Evolutionary conservation across 148 eudicot genomes (phyloP).

Genomic region (Rhododendron ferrugineum): DNA sequence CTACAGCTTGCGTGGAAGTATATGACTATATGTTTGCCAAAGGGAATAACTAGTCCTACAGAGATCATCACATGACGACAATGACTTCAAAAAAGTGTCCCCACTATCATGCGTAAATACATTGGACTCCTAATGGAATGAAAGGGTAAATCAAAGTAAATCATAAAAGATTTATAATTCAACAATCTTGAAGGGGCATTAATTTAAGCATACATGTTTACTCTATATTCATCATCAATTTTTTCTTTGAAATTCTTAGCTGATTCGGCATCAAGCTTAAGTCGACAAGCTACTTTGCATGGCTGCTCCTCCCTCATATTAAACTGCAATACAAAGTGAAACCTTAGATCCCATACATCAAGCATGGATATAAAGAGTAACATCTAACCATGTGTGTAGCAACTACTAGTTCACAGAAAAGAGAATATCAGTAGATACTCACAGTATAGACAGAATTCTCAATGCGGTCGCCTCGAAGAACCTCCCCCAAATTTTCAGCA

Average conservation of each 20-base stretch:
- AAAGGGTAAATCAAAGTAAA: neutral
- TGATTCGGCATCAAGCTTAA: slow-evolving; percentile 28
- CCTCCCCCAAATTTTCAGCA: slow-evolving; percentile 50
- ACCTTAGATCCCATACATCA: neutral
- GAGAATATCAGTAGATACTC: slow-evolving; percentile 12
- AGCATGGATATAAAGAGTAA: neutral
- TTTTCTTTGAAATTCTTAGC: slow-evolving; percentile 39
- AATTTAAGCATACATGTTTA: slow-evolving; percentile 30
- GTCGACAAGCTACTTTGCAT: slow-evolving; percentile 36
- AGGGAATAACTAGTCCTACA: neutral
- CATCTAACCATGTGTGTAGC: neutral
- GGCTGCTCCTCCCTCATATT: slow-evolving; percentile 42
- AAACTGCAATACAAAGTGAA: slow-evolving; percentile 21
- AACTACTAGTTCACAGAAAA: neutral
- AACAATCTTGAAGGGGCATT: neutral
- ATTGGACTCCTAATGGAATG: neutral
- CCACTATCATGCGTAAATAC: neutral
- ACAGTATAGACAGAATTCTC: slow-evolving; percentile 41
- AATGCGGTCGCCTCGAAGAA: slow-evolving; percentile 49
- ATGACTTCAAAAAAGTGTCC: neutral
- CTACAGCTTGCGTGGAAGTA: neutral
- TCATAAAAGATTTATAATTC: neutral
- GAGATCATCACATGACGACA: neutral
- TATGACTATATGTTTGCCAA: neutral
- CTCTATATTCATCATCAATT: slow-evolving; percentile 43